Evolutionary conservation across 75 land plant genomes (phyloP), one percentile per base, ranked within the genome.

Genomic region (Chamaecyparis obtusa): DNA sequence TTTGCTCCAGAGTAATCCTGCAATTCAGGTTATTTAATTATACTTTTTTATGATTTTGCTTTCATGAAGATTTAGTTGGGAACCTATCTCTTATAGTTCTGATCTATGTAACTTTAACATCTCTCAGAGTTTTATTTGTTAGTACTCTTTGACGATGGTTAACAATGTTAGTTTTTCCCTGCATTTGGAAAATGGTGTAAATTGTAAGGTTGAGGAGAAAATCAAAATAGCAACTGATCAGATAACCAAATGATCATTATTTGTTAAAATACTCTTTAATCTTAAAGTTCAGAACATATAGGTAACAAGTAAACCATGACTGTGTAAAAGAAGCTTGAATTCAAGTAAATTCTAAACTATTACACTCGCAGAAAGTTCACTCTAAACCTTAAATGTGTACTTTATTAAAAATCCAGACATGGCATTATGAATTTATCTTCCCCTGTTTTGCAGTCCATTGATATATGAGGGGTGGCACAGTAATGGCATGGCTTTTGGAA

Each of bases 1-100:
- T 33, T 83, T 87, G 84, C 81, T 89, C 57, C 89, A 89, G 89
- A 56, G 83, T 74, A 81, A 89, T 55, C 88, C 89, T 54, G 82
- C 81, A 39, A 89, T 89, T n/a, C 88, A 89, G 89, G 89, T 89
- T 11, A 44, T 11, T 33, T 46, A 19, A 43, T 81, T 44, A 10
- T 81, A 81, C 32, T n/a, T 46, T 81, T 81, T 44, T 19, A 41
- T 19, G 44, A 37, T 37, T 21, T n/a, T 81, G 46, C 48, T 81
- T 13, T 7, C 10, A 6, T 7, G n/a, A 81, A 27, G 49, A 46
- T 81, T 13, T 27, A 21, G 39, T 10, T 43, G 24, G 30, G 30
- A 81, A 43, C 48, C 51, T 13, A 81, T 46, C 30, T 2, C 46
- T 27, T 46, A n/a, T n/a, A 46, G 41, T 81, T 46, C 10, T 43